Evolutionary conservation across 805 yeast genomes (phyloP).

Genomic region (Candida alai): DNA sequence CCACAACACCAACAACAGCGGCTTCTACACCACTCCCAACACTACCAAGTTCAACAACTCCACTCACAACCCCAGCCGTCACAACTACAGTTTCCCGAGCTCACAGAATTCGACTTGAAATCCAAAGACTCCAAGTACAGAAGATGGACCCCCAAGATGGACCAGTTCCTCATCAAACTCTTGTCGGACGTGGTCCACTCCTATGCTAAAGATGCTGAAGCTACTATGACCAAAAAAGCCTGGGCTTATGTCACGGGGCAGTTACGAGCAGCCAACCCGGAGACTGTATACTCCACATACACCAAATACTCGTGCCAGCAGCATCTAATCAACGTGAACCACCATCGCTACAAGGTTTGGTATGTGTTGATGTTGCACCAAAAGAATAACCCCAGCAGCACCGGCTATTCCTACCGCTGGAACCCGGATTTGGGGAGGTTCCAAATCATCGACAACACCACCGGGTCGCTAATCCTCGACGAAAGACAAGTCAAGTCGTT

Average conservation of each 20-base stretch:
- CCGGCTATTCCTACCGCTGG: conserved; percentile 31
- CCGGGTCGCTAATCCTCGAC: conserved; percentile 23
- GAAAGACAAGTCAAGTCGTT: conserved; percentile 29
- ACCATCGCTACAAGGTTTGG: conserved; percentile 35
- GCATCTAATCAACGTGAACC: conserved; percentile 33
- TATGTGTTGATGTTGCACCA: conserved; percentile 28
- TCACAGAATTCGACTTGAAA: conserved; percentile 29
- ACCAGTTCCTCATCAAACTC: conserved; percentile 27
- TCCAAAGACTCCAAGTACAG: conserved; percentile 33
- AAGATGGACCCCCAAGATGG: conserved; percentile 39
- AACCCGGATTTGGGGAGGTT: conserved; percentile 32
- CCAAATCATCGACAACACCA: conserved; percentile 26
- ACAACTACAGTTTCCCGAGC: conserved; percentile 11
- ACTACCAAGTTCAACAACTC: conserved; percentile 1
- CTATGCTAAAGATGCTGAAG: conserved; percentile 25
- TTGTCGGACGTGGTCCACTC: conserved; percentile 35
- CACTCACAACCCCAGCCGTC: too few relatives aligned
- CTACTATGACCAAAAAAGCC: conserved; percentile 33
- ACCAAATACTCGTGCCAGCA: conserved; percentile 39
- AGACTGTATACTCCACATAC: conserved; percentile 37
- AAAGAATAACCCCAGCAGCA: conserved; percentile 13
- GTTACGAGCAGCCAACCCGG: conserved; percentile 34
- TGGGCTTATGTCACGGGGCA: conserved; percentile 37
- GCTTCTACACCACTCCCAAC: conserved; percentile 2
- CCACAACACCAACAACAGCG: conserved; percentile 7